These are phyloP conservation scores for Sphaerosporella brunnea DNA, from an alignment of 495 filamentous ascomycete genomes.

Conservation along the genomic window DNA sequence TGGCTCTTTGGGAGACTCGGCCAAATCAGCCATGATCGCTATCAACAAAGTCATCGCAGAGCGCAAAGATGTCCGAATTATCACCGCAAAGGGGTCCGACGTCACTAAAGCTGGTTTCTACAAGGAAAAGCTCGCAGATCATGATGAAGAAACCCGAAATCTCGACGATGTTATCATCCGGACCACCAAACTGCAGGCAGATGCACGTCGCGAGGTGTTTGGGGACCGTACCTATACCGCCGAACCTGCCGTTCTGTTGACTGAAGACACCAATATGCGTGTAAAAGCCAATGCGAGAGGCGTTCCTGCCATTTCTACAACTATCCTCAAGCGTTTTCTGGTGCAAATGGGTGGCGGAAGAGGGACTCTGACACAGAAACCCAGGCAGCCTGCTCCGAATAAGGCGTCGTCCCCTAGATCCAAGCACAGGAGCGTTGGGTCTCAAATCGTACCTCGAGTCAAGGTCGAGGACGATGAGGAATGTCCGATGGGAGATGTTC, in stretches of 20 bases:
- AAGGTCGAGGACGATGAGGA: not conserved
- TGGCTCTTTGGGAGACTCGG: constrained; percentile 13
- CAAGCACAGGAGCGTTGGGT: too few relatives aligned
- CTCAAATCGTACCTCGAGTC: not conserved
- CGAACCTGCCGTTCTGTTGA: constrained; percentile 22
- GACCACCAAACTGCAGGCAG: constrained; percentile 15
- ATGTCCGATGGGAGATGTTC: too few relatives aligned
- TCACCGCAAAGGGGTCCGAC: constrained; percentile 22
- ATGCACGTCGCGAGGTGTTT: constrained; percentile 8
- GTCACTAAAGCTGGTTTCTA: constrained; percentile 21
- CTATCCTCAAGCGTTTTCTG: constrained; percentile 8
- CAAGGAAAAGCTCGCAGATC: constrained; percentile 16
- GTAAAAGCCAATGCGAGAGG: constrained; percentile 23
- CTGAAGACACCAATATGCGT: constrained; percentile 23
- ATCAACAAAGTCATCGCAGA: constrained; percentile 20
- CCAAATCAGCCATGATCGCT: constrained; percentile 16
- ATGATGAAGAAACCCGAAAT: constrained; percentile 15
- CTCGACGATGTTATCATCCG: constrained; percentile 25
- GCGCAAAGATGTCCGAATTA: constrained; percentile 20
- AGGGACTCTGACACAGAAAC: not conserved
- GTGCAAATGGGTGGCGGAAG: not conserved
- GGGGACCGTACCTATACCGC: constrained; percentile 12
- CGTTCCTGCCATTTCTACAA: constrained; percentile 17
- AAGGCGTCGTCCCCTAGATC: too few relatives aligned
- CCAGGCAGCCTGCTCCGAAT: too few relatives aligned